Evolutionary conservation across 176 grass and related monocot species (phyloP).

Genomic region (Eragrostis nindensis): DNA sequence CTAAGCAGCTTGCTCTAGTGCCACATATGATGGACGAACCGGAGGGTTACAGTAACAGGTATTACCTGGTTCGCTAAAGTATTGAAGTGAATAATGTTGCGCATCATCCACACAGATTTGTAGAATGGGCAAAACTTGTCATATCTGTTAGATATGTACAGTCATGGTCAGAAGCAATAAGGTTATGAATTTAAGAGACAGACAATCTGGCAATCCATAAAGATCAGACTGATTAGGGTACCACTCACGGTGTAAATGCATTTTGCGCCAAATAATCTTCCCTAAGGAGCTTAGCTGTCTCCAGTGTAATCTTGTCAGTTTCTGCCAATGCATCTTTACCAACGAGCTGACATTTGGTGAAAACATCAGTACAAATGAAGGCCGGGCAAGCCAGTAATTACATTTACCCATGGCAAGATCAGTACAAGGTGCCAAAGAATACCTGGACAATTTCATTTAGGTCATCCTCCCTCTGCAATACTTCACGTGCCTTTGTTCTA

Average conservation of each 20-base stretch:
- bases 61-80: conserved; percentile 72
- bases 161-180: conserved; percentile 1
- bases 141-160: conserved; percentile 48
- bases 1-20: conserved; percentile 3
- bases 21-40: neutral
- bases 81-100: conserved; percentile 92
- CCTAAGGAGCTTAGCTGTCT: conserved; percentile 79
- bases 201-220: neutral
- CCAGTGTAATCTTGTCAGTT: conserved; percentile 77
- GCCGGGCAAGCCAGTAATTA: neutral
- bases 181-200: conserved; percentile 18
- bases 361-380: conserved; percentile 37
- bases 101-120: conserved; percentile 97
- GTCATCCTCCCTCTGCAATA: conserved; percentile 87
- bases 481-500: conserved; percentile 90
- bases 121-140: conserved; percentile 94
- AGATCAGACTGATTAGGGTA: neutral
- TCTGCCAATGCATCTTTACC: conserved; percentile 86
- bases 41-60: neutral
- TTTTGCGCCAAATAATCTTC: conserved; percentile 84
- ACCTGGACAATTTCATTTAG: conserved; percentile 97
- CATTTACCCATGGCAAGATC: neutral
- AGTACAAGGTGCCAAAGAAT: conserved; percentile 23
- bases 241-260: conserved; percentile 82
- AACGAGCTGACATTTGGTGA: conserved; percentile 48